Evolutionary conservation across 2,329 filamentous ascomycete species (phyloP).

Genomic region (Monosporascus sp.): DNA sequence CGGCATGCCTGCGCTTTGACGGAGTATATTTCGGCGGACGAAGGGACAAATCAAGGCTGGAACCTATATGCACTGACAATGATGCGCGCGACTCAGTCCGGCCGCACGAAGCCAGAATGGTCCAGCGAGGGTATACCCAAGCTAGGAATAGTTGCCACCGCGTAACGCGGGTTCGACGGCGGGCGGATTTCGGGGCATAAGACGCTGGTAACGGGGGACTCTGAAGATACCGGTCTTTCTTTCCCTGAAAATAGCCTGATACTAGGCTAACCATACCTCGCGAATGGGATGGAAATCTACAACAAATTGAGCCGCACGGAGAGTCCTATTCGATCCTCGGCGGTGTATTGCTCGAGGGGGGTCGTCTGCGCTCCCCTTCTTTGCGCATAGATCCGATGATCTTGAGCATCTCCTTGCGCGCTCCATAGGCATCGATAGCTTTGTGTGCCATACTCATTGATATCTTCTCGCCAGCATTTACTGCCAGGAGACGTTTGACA

Average conservation of each 20-base stretch:
- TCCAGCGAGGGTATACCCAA: neutral
- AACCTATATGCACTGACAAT: neutral
- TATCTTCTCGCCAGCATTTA: constrained; percentile 78
- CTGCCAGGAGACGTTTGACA: constrained; percentile 73
- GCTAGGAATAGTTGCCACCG: neutral
- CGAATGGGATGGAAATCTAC: neutral
- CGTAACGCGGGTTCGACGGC: neutral
- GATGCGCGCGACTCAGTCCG: neutral
- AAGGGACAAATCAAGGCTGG: neutral
- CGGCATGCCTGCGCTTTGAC: neutral
- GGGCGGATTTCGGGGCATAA: neutral
- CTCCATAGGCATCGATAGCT: constrained; percentile 72
- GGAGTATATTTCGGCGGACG: neutral
- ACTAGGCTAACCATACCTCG: neutral
- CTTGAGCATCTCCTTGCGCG: constrained; percentile 83
- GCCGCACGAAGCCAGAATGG: neutral
- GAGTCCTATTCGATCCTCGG: constrained; percentile 38
- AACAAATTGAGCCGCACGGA: neutral
- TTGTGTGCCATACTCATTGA: constrained; percentile 90
- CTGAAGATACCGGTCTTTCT: neutral
- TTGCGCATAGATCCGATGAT: constrained; percentile 84
- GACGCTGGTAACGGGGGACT: neutral
- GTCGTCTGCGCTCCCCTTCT: constrained; percentile 73
- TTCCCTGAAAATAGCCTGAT: neutral
- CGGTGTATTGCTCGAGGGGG: constrained; percentile 34